Conservation (phyloP, 108 stramenopile genomes). For the Fistulifera solaris region DNA sequence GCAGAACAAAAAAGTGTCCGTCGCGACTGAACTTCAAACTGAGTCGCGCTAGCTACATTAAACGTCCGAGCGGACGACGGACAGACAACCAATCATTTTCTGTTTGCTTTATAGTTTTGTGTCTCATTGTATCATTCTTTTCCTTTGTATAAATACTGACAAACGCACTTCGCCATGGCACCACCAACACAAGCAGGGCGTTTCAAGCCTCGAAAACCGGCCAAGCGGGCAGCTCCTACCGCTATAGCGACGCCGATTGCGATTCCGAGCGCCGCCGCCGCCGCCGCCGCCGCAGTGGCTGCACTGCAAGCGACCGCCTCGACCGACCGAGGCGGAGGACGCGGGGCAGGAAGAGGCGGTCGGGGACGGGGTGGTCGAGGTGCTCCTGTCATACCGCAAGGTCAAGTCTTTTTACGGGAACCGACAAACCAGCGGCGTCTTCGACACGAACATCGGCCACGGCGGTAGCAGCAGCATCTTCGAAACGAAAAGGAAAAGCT, state of each 20-base stretch:
- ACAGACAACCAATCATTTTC: too few species aligned
- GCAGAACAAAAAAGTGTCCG: too few species aligned
- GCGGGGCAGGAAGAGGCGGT: conserved; percentile 7
- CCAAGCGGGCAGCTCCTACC: conserved; percentile 19
- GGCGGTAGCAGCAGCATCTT: background rate
- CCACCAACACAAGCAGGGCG: conserved; percentile 72
- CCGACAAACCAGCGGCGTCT: background rate
- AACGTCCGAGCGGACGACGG: too few species aligned
- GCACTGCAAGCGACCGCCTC: conserved; percentile 3
- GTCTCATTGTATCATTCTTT: too few species aligned
- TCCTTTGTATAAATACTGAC: too few species aligned
- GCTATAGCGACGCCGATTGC: conserved; percentile 7
- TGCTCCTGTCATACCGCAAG: conserved; percentile 44
- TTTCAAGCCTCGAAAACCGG: conserved; percentile 74
- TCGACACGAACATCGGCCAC: too few species aligned
- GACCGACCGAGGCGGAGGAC: background rate
- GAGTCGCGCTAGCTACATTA: too few species aligned
- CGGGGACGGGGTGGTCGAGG: conserved; percentile 46
- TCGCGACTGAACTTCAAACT: too few species aligned
- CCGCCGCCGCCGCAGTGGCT: conserved; percentile 7
- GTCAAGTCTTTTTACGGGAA: conserved; percentile 63
- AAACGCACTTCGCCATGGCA: conserved; percentile 12
- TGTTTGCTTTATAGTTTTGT: too few species aligned
- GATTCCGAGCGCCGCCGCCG: conserved; percentile 8
- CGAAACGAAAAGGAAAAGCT: conserved; percentile 5